Evolutionary conservation across 1,284 basidiomycete species (phyloP).

Genomic region (Pascua guehoae): DNA sequence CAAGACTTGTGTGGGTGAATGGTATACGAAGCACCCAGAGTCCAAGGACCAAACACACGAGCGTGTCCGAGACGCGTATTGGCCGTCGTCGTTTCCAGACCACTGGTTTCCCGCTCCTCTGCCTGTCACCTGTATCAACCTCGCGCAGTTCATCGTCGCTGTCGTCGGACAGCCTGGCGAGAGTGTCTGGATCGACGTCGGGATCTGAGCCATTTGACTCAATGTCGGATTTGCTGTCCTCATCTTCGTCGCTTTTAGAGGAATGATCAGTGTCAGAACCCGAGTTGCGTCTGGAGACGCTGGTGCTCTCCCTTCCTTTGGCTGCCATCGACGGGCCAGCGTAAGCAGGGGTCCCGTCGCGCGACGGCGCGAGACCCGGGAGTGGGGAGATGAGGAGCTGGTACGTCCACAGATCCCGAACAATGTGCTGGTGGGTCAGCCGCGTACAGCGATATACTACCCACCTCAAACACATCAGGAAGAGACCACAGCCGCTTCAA

Average conservation of each 20-base stretch:
- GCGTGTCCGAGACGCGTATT: slow-evolving; percentile 28
- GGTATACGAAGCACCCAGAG: slow-evolving; percentile 77
- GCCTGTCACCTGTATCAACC: slow-evolving; percentile 11
- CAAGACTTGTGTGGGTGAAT: slow-evolving; percentile 67
- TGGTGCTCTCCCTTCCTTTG: no score
- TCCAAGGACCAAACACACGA: slow-evolving; percentile 58
- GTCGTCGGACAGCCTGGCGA: background rate
- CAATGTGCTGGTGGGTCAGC: slow-evolving; percentile 57
- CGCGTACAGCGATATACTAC: slow-evolving; percentile 20
- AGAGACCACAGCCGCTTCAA: slow-evolving; percentile 65
- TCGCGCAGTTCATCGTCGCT: background rate
- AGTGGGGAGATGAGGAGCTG: slow-evolving; percentile 57
- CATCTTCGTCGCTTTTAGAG: no score
- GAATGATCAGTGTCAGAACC: no score
- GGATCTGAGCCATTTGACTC: background rate
- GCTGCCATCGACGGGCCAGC: no score
- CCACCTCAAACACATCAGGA: slow-evolving; percentile 73
- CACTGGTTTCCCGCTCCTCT: no score
- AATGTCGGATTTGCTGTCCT: no score
- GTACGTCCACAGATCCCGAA: slow-evolving; percentile 75
- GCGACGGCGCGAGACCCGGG: background rate
- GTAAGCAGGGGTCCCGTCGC: background rate
- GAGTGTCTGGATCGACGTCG: background rate
- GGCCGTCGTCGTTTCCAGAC: background rate
- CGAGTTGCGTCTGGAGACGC: no score